Conservation (phyloP, 192 early-diverging fungal genomes). For the Geranomyces variabilis region DNA sequence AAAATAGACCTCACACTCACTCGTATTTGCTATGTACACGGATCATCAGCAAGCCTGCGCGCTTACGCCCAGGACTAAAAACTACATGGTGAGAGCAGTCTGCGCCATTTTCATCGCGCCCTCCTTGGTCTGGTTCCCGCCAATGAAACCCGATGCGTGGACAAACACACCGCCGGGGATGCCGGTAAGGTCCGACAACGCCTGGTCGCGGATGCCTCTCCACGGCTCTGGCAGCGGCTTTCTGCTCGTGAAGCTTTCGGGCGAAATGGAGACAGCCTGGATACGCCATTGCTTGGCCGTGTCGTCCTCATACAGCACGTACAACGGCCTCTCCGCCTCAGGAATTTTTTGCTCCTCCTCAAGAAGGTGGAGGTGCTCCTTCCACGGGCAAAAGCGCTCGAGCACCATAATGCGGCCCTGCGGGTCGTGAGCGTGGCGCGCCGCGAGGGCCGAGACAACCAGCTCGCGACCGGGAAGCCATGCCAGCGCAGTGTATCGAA, state of each 20-base stretch:
- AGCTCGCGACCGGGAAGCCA: constrained; percentile 91
- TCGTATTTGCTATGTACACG: too few species aligned
- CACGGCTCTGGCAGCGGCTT: constrained; percentile 77
- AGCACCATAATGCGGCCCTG: constrained; percentile 83
- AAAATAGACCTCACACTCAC: too few species aligned
- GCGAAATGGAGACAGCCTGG: constrained; percentile 61
- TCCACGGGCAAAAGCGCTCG: constrained; percentile 89
- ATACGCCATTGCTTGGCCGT: constrained; percentile 71
- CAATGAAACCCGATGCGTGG: constrained; percentile 86
- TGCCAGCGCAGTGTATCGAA: constrained; percentile 68
- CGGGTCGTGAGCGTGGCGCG: constrained; percentile 58
- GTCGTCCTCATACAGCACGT: constrained; percentile 80
- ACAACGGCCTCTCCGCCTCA: constrained; percentile 52
- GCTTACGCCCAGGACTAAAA: too few species aligned
- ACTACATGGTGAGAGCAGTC: constrained; percentile 58
- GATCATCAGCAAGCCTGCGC: too few species aligned
- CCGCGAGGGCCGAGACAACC: constrained; percentile 73
- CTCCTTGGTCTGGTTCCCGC: constrained; percentile 77
- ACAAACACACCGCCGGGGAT: constrained; percentile 85
- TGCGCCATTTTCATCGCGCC: constrained; percentile 75
- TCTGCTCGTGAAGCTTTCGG: constrained; percentile 60
- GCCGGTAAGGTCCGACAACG: constrained; percentile 73
- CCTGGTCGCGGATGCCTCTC: constrained; percentile 81
- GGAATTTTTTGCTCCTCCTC: constrained; percentile 43
- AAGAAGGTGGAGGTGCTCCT: constrained; percentile 74